A percentile compares a stretch with the other conserved stretches of the same genome.
Evolutionary conservation across 2,329 filamentous ascomycete species (phyloP).

Genomic region (Penicillium sp.): DNA sequence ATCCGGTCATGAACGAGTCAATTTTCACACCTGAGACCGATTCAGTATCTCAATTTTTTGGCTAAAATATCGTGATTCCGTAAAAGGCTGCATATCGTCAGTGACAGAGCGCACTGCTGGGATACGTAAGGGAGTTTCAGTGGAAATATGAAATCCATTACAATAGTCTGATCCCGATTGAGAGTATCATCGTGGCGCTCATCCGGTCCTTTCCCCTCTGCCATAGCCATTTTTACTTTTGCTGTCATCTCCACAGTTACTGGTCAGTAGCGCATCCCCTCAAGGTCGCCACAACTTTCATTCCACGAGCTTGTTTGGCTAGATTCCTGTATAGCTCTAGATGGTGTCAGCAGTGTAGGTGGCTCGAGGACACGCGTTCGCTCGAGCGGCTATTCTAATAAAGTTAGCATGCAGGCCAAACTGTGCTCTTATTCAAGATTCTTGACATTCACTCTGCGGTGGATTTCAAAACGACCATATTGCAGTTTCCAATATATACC

Average conservation of each 20-base stretch:
- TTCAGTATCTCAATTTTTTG: background rate
- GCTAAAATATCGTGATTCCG: background rate
- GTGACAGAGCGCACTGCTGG: background rate
- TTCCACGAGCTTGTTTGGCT: background rate
- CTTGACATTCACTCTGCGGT: background rate
- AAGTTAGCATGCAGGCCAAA: background rate
- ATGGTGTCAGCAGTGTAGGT: too few species aligned
- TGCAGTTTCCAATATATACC: background rate
- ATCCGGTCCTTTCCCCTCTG: too few species aligned
- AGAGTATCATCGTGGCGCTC: too few species aligned
- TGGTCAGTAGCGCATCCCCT: too few species aligned
- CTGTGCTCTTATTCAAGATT: background rate
- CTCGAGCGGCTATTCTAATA: background rate
- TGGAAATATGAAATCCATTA: background rate
- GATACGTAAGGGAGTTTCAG: background rate
- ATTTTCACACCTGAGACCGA: too few species aligned
- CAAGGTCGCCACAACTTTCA: too few species aligned
- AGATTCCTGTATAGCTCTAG: too few species aligned
- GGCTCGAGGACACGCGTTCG: background rate
- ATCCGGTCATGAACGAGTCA: too few species aligned
- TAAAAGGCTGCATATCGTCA: background rate
- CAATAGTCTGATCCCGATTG: too few species aligned
- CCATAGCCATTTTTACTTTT: too few species aligned
- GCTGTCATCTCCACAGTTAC: too few species aligned
- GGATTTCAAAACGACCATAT: background rate